These are phyloP conservation scores for Avena eriantha DNA, from an alignment of 176 grass and related monocot genomes.

Conservation along the genomic window DNA sequence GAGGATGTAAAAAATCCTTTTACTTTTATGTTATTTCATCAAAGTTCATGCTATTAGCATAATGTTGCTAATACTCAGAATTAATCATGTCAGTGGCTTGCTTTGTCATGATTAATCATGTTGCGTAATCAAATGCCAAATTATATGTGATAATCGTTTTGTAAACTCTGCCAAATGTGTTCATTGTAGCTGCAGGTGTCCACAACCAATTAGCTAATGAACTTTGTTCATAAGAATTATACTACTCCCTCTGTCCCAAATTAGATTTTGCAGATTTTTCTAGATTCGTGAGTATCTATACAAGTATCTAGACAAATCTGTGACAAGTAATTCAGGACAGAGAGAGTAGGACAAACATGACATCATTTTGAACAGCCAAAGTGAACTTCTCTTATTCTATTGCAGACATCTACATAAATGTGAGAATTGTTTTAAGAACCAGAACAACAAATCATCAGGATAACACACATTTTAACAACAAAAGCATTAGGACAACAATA, in stretches of 20 bases:
- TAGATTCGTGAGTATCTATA: too few relatives aligned
- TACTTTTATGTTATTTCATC: neutral
- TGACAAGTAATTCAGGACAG: too few relatives aligned
- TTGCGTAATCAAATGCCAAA: neutral
- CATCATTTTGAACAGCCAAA: slow-evolving; percentile 17
- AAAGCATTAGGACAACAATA: neutral
- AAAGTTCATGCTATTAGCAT: neutral
- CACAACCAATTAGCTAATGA: neutral
- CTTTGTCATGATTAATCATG: neutral
- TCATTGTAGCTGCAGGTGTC: slow-evolving; percentile 12
- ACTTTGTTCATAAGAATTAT: slow-evolving; percentile 12
- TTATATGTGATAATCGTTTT: neutral
- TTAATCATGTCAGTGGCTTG: neutral
- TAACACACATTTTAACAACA: slow-evolving; percentile 27
- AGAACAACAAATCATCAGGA: neutral
- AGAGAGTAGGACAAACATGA: neutral
- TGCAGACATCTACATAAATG: neutral
- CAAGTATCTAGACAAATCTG: too few relatives aligned
- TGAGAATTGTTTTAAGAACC: slow-evolving; percentile 8
- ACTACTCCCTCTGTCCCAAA: neutral
- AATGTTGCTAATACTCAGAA: neutral
- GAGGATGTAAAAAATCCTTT: slow-evolving; percentile 29
- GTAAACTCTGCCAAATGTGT: neutral
- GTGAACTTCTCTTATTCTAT: neutral
- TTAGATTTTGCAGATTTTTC: too few relatives aligned